A percentile compares a stretch with the other conserved stretches of the same genome.
phyloP scores from a whole-genome alignment of 1,284 basidiomycete genomes.

The Pholiota adiposa region DNA sequence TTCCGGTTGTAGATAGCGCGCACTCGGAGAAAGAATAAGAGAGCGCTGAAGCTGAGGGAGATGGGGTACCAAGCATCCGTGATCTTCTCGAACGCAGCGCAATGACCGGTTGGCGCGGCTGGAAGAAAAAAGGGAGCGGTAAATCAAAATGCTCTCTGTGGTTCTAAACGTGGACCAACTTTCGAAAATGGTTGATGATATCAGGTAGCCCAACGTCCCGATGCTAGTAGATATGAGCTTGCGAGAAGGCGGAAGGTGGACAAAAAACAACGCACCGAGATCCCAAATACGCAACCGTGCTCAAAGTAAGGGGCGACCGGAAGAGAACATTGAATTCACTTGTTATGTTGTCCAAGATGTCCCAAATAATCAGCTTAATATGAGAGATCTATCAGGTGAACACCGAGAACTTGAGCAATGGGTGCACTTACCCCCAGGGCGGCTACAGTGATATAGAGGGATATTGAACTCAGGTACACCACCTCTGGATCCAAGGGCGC shows the following conservation, averaged over 20 bases:
- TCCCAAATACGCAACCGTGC: constrained; percentile 28
- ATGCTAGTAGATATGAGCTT: background rate
- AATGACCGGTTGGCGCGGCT: constrained; percentile 21
- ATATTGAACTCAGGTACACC: constrained; percentile 3
- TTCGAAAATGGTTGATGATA: constrained; percentile 12
- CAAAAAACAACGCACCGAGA: constrained; percentile 25
- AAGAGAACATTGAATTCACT: constrained; percentile 28
- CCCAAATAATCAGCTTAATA: constrained; percentile 32
- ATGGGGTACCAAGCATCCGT: constrained; percentile 22
- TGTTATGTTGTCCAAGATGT: constrained; percentile 26
- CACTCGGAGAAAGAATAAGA: constrained; percentile 38
- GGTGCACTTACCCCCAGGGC: background rate
- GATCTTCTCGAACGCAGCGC: constrained; percentile 16
- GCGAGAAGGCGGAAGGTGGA: background rate
- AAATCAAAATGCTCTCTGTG: background rate
- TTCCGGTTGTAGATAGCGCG: constrained; percentile 33
- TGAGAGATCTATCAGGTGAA: background rate
- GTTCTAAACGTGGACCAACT: background rate
- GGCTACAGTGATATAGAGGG: constrained; percentile 6
- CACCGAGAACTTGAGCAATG: background rate
- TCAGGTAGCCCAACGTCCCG: constrained; percentile 8
- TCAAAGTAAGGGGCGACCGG: constrained; percentile 17
- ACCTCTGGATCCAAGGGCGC: background rate
- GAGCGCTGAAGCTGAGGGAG: constrained; percentile 28
- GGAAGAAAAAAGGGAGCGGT: background rate